These are phyloP conservation scores for Fraxinus velutina DNA, from an alignment of 305 asterid species.

Conservation along the genomic window DNA sequence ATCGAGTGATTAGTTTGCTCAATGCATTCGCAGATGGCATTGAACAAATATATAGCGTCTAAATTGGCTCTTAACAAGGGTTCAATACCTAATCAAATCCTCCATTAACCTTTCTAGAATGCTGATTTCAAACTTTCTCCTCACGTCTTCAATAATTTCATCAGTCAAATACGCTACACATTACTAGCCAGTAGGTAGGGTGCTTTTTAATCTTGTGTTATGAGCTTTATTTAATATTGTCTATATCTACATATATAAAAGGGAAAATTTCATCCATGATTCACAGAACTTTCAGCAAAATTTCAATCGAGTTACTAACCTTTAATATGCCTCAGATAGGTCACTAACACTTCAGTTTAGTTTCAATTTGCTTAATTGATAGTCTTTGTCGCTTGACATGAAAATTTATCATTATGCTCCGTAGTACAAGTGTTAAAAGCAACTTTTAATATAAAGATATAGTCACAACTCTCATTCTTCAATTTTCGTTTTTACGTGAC, in stretches of 20 bases:
- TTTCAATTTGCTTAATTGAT: background rate
- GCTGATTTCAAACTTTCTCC: conserved; percentile 1
- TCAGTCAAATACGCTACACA: background rate
- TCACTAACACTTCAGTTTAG: background rate
- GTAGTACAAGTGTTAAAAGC: no score
- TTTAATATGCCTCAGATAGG: background rate
- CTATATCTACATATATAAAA: background rate
- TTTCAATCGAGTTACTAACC: background rate
- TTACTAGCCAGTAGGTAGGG: background rate
- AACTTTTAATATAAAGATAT: background rate
- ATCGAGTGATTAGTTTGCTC: background rate
- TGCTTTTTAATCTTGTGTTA: background rate
- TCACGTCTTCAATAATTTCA: background rate
- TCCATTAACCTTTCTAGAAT: conserved; percentile 1
- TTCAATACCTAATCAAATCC: conserved; percentile 7
- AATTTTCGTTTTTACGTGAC: no score
- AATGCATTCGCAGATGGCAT: background rate
- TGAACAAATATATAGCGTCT: background rate
- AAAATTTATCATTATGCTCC: background rate
- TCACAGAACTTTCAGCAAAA: background rate
- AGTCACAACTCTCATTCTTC: background rate
- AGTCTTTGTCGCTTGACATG: background rate
- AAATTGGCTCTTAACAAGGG: background rate
- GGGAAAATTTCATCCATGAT: background rate
- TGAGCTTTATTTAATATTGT: background rate